phyloP scores from a whole-genome alignment of 2,329 filamentous ascomycete species.

The Phoma sp. region DNA sequence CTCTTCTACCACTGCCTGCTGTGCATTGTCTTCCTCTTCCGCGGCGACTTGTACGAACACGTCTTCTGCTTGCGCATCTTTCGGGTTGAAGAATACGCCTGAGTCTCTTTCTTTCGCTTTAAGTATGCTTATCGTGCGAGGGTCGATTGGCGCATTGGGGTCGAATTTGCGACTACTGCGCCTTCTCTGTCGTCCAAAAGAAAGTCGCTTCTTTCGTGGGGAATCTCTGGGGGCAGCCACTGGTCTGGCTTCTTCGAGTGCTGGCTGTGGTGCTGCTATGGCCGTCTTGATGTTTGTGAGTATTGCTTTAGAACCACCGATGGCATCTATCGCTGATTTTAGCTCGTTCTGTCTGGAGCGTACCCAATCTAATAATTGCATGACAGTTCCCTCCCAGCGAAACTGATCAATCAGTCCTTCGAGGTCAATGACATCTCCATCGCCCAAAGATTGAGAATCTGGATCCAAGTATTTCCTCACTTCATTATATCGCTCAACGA shows the following conservation, averaged over 20 bases:
- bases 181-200: constrained; percentile 34
- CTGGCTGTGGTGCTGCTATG: constrained; percentile 21
- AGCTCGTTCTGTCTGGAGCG: constrained; percentile 55
- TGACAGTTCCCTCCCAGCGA: constrained; percentile 57
- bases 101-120: constrained; percentile 30
- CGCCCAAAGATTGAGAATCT: constrained; percentile 38
- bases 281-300: constrained; percentile 35
- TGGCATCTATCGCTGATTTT: constrained; percentile 46
- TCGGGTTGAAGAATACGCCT: constrained; percentile 17
- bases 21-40: neutral
- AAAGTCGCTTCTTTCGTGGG: constrained; percentile 34
- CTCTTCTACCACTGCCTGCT: constrained; percentile 5
- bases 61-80: constrained; percentile 14
- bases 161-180: constrained; percentile 41
- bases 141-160: constrained; percentile 33
- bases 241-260: constrained; percentile 6
- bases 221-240: constrained; percentile 16
- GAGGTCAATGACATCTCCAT: constrained; percentile 49
- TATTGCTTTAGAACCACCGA: constrained; percentile 54
- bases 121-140: constrained; percentile 26
- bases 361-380: constrained; percentile 55
- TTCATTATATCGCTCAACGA: constrained; percentile 47
- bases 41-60: constrained; percentile 4
- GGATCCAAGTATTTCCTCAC: constrained; percentile 46
- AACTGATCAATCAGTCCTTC: constrained; percentile 54